Base-by-base conservation (phyloP, 768 basidiomycete genomes). In the Inosperma sp. region DNA sequence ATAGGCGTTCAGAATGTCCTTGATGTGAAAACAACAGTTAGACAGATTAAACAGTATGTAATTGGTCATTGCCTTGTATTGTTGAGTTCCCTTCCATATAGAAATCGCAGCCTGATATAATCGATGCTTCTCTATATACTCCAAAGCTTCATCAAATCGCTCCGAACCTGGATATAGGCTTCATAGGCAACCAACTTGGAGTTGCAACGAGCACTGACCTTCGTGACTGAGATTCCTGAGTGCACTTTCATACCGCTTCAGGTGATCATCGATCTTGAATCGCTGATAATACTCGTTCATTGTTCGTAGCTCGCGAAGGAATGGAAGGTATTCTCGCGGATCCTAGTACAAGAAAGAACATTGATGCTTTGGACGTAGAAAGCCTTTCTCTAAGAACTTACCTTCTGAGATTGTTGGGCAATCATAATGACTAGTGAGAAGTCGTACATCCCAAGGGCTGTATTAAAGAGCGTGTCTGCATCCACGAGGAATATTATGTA, bases 401-500 rank as follows among this genome's bases (percentile, higher is more conserved):
- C 94, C 80, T 95, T 96, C 65, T 98, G 94, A 40, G 95, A 88
- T 61, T 96, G 87, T 63, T 98, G 96, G 1, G 96, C 94, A 34
- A 99, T 81, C 85, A 98, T 86, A 19, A 98, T 73, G 6, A 97
- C 95, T 14, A 99, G 73, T 23, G 89, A 84, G 71, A 98, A 98
- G 68, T 99, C 93, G 62, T 99, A 99, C 93, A 98, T 98, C 16
- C 96, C 96, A 26, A 99, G 78, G 1, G 96, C 96, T 9, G 89
- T 88, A 65, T 98, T 84, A 69, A 95, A 98, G 4, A 99, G 77
- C 37, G 77, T 76, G 59, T 98, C 83, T 0, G 93, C 93, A 58
- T 98, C 92, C 16, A 93, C 91, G 26, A 99, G 80, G 76, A 98
- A 99, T 65, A 98, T 97, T 65, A 98, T 86, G 62, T 98, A 99